Evolutionary conservation across 352 stramenopile genomes (phyloP).

Genomic region (Globisporangium perplexum): DNA sequence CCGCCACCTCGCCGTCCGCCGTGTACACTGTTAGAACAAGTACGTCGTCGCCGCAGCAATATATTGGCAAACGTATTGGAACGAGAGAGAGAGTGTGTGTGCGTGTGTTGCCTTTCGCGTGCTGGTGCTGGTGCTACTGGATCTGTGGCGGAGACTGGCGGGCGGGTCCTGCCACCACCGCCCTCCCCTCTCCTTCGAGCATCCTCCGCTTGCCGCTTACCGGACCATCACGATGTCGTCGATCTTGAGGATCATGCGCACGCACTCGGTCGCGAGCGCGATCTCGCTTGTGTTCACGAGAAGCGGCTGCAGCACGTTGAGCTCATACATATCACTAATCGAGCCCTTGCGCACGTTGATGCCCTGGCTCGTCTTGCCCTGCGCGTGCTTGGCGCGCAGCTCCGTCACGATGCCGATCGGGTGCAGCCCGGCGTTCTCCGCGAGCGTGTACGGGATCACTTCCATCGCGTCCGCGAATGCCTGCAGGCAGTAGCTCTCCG

Average conservation of each 20-base stretch:
- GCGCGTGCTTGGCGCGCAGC: constrained; percentile 91
- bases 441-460: constrained; percentile 98
- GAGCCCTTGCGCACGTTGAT: constrained; percentile 96
- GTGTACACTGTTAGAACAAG: not conserved
- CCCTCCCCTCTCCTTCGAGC: no score
- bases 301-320: constrained; percentile 98
- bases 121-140: no score
- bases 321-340: constrained; percentile 98
- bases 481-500: constrained; percentile 96
- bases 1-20: no score
- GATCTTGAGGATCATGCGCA: constrained; percentile 99
- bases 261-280: constrained; percentile 96
- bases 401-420: constrained; percentile 98
- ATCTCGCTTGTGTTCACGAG: constrained; percentile 98
- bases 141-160: no score
- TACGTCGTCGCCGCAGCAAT: not conserved
- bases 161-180: no score
- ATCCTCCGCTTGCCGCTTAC: no score
- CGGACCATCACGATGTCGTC: constrained; percentile 98
- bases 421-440: constrained; percentile 99
- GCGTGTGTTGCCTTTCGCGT: no score
- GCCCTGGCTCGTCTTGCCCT: constrained; percentile 89
- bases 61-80: not conserved
- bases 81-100: not conserved
- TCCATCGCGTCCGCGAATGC: constrained; percentile 97